Base-by-base conservation (phyloP, 257 asterid genomes). In the Solanum chilense region DNA sequence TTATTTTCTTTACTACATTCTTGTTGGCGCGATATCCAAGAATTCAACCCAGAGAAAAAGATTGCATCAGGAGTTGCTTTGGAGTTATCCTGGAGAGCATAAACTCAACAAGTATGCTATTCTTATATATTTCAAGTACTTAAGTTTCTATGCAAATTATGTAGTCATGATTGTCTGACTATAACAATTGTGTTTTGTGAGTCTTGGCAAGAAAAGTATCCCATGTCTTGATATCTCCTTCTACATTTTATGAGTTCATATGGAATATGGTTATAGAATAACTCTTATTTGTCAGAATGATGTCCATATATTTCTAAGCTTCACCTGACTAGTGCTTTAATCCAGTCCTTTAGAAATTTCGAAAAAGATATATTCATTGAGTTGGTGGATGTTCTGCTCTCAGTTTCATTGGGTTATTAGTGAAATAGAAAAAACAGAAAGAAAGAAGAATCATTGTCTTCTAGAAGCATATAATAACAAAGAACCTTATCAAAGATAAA, bases 41-140 rank as follows among this genome's bases (percentile, higher is more conserved):
- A 77, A 89, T 91, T 85, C 96, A 89, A 87, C 91, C 87, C 29
- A 91, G 94, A 86, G 96, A 94, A 47, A 90, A 90, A 88, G 91
- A 92, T 86, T 94, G 98, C 82, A 90, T 94, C 93, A 88, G 89
- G 68, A 90, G 78, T 85, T 97, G 99, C 95, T 95, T 95, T 91
- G 89, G 85, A 88, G 69, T 94, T 87, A 89, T 97, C 82, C 87
- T 97, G 92, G 96, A 92, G 88, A 91, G 93, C 90, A 90, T 97
- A 68, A 91, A 89, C 88, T 94, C 97, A 41, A 87, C 91, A 6
- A 93, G 99, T 97, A 92, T 20, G 93, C 66, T 29, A 35, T 84
- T 85, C 68, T 75, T 66, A 70, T 85, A 74, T 85, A 70, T 60
- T 71, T 64, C 85, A 56, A 52, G 20, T 83, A 8, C 45, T 21